Base-by-base conservation (phyloP, 2,329 filamentous ascomycete genomes). In the Ophiocordyceps robertsii region DNA sequence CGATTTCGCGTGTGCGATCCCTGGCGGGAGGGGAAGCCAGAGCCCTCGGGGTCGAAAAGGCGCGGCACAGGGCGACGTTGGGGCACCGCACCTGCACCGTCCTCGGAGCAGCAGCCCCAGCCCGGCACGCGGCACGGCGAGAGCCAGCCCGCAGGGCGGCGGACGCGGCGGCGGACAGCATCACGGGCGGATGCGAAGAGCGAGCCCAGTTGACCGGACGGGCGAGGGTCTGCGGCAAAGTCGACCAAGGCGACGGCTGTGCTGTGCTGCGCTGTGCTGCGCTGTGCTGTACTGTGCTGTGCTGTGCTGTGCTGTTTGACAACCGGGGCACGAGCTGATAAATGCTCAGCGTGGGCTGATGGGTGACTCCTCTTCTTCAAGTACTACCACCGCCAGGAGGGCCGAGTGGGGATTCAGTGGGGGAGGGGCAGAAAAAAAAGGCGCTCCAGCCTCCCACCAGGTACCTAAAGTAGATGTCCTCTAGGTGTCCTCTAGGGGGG, bases 81-180 rank as follows among this genome's bases (percentile, higher is more conserved):
- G 47, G 42, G 46, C 44, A 51, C 53, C 54, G 56, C 47, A 44
- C 40, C 45, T 37, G 40, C 42, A 42, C 53, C 48, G 53, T 43
- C 43, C 49, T 48, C 41, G 51, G 50, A 36, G 49, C 52, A 40
- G 21, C 42, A 37, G 47, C 45, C 39, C 45, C 42, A 37, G 52
- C 45, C 43, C 59, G 55, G 47, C 64, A 59, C 43, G 59, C 54
- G 49, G 56, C 59, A 50, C 62, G 64, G 49, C 67, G 63, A 49
- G 63, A 61, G 44, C 64, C 65, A 42, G 66, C 66, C 58, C 67
- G 57, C 45, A 70, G 49, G 52, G 61, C 59, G 47, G 60, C 62
- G 49, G 62, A 59, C 45, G 60, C 57, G 41, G 43, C 24, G 37
- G 63, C 60, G 48, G 67, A 65, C 45, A 69, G 56, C 67, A 71